Percentiles rank a stretch among this genome's conserved stretches.
phyloP scores from a whole-genome alignment of 306 rosid genomes.

The Chamaecrista fasciculata region DNA sequence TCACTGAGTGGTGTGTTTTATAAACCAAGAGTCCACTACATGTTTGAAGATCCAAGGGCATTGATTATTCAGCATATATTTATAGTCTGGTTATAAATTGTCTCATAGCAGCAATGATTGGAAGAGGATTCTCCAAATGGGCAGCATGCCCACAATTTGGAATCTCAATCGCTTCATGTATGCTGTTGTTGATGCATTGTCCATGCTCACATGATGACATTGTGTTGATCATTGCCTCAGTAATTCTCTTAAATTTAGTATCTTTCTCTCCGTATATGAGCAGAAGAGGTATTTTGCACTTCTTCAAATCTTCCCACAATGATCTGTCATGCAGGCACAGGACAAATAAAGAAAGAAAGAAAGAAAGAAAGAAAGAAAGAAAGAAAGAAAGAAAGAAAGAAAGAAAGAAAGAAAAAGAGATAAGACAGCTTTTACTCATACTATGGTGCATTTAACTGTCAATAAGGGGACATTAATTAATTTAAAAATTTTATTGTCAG shows the following conservation, averaged over 20 bases:
- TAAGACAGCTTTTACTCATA: background rate
- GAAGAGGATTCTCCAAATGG: conserved; percentile 92
- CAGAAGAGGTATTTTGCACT: conserved; percentile 65
- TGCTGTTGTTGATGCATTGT: conserved; percentile 19
- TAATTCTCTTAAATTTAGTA: conserved; percentile 64
- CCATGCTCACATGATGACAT: conserved; percentile 30
- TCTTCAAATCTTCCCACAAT: conserved; percentile 79
- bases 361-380: background rate
- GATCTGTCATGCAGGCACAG: conserved; percentile 47
- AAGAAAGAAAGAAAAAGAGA: background rate
- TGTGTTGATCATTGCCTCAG: conserved; percentile 50
- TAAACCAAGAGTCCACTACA: too few relatives aligned
- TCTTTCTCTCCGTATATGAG: conserved; percentile 79
- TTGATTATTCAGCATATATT: too few relatives aligned
- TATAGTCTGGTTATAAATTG: conserved; percentile 42
- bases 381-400: background rate
- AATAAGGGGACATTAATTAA: background rate
- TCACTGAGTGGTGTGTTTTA: too few relatives aligned
- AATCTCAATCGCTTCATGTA: conserved; percentile 61
- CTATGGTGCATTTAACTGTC: too few relatives aligned
- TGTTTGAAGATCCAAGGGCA: too few relatives aligned
- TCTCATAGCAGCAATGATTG: conserved; percentile 56
- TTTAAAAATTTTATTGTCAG: background rate
- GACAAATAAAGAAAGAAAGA: background rate
- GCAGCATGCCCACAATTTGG: conserved; percentile 82